These are phyloP conservation scores for Neonectria hederae DNA, from an alignment of 2,329 filamentous ascomycete genomes.

Conservation along the genomic window DNA sequence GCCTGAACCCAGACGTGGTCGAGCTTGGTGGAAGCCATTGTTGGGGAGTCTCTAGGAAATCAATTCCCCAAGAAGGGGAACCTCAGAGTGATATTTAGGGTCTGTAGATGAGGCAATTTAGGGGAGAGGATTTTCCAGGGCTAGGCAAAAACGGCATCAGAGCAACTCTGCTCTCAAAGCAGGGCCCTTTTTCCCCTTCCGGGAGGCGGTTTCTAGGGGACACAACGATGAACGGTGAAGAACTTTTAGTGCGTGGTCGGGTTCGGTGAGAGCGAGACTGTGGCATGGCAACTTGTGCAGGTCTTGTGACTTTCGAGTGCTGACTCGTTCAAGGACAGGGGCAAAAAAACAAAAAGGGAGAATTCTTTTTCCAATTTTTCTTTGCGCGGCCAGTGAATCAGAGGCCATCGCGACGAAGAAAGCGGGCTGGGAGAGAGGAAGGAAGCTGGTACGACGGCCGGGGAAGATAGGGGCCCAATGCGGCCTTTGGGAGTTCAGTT, in stretches of 20 bases:
- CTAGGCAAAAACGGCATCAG: neutral
- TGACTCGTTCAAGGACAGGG: neutral
- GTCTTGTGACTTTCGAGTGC: neutral
- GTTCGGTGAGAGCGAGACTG: conserved; percentile 9
- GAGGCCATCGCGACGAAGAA: conserved; percentile 20
- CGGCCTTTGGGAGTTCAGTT: neutral
- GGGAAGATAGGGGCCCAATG: conserved; percentile 22
- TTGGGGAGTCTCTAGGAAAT: neutral
- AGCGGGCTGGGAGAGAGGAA: neutral
- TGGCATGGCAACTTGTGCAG: conserved; percentile 6
- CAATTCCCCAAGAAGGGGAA: neutral
- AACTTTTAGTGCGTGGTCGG: conserved; percentile 5
- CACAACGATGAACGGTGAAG: conserved; percentile 13
- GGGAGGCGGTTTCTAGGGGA: neutral
- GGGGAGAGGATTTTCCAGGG: neutral
- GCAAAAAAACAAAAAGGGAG: neutral
- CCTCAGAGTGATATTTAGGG: neutral
- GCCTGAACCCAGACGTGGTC: conserved; percentile 18
- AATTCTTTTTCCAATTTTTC: neutral
- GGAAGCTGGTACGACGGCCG: conserved; percentile 20
- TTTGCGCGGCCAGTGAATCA: neutral
- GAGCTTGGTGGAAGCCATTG: conserved; percentile 20
- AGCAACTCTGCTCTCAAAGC: neutral
- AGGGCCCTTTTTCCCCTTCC: neutral
- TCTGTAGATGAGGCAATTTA: neutral